Percentiles rank a stretch among this genome's conserved stretches.
Evolutionary conservation across 306 rosid genomes (phyloP).

Genomic region (Carpinus fangiana): DNA sequence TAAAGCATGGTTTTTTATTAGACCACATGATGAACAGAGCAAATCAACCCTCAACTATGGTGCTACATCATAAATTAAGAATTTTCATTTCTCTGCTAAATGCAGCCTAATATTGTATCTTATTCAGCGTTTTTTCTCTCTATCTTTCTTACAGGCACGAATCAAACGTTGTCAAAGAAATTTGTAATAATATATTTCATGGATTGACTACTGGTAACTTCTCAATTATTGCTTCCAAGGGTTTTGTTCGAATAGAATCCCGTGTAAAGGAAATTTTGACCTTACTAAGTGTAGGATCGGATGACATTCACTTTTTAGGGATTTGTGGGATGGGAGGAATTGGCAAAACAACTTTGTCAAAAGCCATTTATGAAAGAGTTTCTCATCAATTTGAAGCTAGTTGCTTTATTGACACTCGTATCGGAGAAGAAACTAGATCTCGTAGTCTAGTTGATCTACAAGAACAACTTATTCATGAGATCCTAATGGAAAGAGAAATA

Average conservation of each 20-base stretch:
- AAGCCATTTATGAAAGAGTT: background rate
- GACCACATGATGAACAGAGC: too few relatives aligned
- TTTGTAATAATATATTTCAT: accelerated
- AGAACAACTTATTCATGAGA: background rate
- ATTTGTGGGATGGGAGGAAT: slow-evolving; percentile 29
- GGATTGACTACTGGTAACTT: background rate
- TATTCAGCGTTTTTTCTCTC: too few relatives aligned
- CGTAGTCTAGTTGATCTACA: background rate
- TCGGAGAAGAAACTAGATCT: background rate
- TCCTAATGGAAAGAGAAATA: background rate
- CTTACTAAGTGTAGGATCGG: background rate
- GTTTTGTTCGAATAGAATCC: slow-evolving; percentile 1
- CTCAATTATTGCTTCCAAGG: accelerated
- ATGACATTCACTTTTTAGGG: slow-evolving; percentile 21
- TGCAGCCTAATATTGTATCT: too few relatives aligned
- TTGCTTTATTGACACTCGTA: background rate
- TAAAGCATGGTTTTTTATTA: too few relatives aligned
- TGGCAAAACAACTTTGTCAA: slow-evolving; percentile 13
- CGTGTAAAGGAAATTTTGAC: background rate
- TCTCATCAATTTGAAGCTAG: slow-evolving; percentile 1
- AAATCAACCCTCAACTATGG: too few relatives aligned
- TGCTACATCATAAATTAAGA: too few relatives aligned
- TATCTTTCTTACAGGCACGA: background rate
- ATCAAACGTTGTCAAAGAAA: background rate
- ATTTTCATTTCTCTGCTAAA: too few relatives aligned